A percentile compares a stretch with the other conserved stretches of the same genome.
phyloP scores from a whole-genome alignment of 2,329 filamentous ascomycete genomes.

The Alternaria conjuncta region DNA sequence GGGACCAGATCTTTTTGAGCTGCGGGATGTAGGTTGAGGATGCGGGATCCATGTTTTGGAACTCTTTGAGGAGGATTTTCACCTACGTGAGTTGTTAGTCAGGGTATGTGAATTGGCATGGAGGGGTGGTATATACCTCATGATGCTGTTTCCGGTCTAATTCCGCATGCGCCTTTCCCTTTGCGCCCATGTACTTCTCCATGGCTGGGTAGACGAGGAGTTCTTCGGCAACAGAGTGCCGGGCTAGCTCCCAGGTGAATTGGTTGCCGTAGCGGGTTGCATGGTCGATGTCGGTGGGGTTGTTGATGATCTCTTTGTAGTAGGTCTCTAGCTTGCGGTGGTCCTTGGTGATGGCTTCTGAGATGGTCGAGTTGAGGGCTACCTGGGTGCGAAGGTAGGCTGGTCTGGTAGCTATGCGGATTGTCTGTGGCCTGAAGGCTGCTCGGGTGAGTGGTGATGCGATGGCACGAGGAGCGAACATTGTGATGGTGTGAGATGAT shows the following conservation, averaged over 20 bases:
- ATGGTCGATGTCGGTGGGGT: constrained; percentile 49
- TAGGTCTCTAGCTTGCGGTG: constrained; percentile 52
- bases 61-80: constrained; percentile 39
- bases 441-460: constrained; percentile 9
- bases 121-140: constrained; percentile 18
- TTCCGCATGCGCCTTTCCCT: constrained; percentile 42
- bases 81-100: constrained; percentile 22
- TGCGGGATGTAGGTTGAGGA: constrained; percentile 31
- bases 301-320: constrained; percentile 53
- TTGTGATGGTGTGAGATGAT: not conserved
- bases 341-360: constrained; percentile 47
- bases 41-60: constrained; percentile 36
- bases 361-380: constrained; percentile 8
- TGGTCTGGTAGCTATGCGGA: not conserved
- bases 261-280: constrained; percentile 57
- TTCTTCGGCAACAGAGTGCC: constrained; percentile 60
- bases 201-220: constrained; percentile 50
- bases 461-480: constrained; percentile 14
- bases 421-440: constrained; percentile 9
- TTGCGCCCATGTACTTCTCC: constrained; percentile 42
- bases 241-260: constrained; percentile 61
- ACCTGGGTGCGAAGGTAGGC: constrained; percentile 6
- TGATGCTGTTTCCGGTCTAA: constrained; percentile 45
- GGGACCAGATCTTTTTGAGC: constrained; percentile 30
- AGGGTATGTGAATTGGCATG: not conserved